A percentile compares a stretch with the other conserved stretches of the same genome.
Conservation (phyloP, 176 grass and related monocot genomes). For the Aegilops tauschii region DNA sequence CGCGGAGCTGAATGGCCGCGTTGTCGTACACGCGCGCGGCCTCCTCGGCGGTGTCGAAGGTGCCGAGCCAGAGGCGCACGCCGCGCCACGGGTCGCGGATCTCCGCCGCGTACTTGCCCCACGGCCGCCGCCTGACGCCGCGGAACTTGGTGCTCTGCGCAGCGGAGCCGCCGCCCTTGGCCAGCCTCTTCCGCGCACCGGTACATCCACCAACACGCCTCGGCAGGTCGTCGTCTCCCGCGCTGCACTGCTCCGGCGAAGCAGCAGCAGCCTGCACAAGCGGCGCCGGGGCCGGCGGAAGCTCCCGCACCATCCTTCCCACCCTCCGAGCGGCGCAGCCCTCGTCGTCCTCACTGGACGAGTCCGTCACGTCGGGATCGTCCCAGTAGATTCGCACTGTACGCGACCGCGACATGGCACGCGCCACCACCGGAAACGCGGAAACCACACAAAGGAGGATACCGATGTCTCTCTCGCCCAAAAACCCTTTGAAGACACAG, state of each 20-base stretch:
- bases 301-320: slow-evolving; percentile 42
- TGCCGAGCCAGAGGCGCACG: slow-evolving; percentile 89
- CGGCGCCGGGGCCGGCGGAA: not conserved
- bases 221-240: slow-evolving; percentile 9
- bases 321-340: slow-evolving; percentile 42
- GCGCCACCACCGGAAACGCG: not conserved
- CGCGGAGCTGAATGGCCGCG: slow-evolving; percentile 68
- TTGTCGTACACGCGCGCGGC: slow-evolving; percentile 79
- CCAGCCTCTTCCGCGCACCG: slow-evolving; percentile 7
- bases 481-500: not conserved
- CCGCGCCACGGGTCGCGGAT: slow-evolving; percentile 86
- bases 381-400: slow-evolving; percentile 81
- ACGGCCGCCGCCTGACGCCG: slow-evolving; percentile 76
- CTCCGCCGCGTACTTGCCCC: slow-evolving; percentile 89
- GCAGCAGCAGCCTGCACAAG: no score
- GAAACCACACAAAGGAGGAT: not conserved
- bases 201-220: slow-evolving; percentile 13
- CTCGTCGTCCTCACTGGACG: slow-evolving; percentile 54
- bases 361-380: slow-evolving; percentile 88
- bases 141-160: slow-evolving; percentile 59
- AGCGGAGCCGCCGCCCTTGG: not conserved
- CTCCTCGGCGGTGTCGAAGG: slow-evolving; percentile 94
- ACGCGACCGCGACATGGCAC: slow-evolving; percentile 60
- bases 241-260: slow-evolving; percentile 33
- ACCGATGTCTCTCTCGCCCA: not conserved